These are phyloP conservation scores for Ascochyta rabiei DNA, from an alignment of 2,329 filamentous ascomycete genomes.

Conservation along the genomic window DNA sequence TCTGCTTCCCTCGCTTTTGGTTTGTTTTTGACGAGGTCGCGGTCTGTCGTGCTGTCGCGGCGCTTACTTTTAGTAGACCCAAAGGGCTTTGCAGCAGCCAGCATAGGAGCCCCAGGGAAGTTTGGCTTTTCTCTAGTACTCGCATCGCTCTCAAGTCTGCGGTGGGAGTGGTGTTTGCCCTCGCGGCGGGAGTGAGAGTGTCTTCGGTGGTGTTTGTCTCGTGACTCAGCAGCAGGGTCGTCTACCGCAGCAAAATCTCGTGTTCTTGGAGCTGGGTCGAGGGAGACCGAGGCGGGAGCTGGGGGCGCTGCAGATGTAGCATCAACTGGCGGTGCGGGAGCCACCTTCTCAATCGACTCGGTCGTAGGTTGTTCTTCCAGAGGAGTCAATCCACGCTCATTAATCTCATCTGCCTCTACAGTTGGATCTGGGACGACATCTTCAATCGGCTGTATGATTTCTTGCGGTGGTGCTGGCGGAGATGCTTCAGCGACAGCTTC, in stretches of 20 bases:
- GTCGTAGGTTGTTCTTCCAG: neutral
- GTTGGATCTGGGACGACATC: neutral
- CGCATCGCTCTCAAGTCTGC: slow-evolving; percentile 41
- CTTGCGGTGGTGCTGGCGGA: neutral
- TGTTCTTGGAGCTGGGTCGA: slow-evolving; percentile 17
- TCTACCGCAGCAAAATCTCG: slow-evolving; percentile 38
- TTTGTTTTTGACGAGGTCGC: slow-evolving; percentile 29
- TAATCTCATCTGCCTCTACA: neutral
- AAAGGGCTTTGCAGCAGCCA: slow-evolving; percentile 29
- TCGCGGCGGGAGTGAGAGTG: slow-evolving; percentile 37
- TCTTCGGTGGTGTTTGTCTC: slow-evolving; percentile 37
- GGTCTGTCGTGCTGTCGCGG: slow-evolving; percentile 42
- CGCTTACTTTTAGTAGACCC: slow-evolving; percentile 34
- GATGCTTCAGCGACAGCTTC: neutral
- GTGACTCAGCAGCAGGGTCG: slow-evolving; percentile 27
- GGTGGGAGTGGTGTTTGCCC: slow-evolving; percentile 33
- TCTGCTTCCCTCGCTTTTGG: slow-evolving; percentile 28
- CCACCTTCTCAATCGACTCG: neutral
- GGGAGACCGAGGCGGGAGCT: neutral
- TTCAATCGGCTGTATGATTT: neutral
- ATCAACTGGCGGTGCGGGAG: neutral
- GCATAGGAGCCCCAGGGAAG: slow-evolving; percentile 22
- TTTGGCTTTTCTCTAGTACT: slow-evolving; percentile 35
- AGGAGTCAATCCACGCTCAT: neutral
- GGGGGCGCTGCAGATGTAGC: neutral